Percentiles rank a stretch among this genome's conserved stretches.
Evolutionary conservation across 805 yeast species (phyloP).

Genomic region (Lipomyces yamanashiensis): DNA sequence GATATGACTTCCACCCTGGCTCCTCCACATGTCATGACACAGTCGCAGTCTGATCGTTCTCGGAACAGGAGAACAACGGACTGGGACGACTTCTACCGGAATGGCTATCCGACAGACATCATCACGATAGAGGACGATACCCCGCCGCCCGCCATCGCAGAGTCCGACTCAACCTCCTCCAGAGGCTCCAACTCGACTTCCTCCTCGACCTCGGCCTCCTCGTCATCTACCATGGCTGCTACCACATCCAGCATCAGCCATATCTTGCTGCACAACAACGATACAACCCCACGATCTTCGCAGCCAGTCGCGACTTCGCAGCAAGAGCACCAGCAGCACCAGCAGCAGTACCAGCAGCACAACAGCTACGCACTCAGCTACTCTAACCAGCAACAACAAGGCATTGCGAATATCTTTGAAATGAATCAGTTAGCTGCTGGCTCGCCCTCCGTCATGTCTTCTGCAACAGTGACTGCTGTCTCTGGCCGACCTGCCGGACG

Average conservation of each 20-base stretch:
- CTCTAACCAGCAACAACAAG: background rate
- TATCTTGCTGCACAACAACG: slow-evolving; percentile 6
- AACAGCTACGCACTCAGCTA: slow-evolving; percentile 4
- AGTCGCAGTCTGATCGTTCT: slow-evolving; percentile 2
- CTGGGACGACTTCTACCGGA: slow-evolving; percentile 43
- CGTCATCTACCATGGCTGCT: slow-evolving; percentile 22
- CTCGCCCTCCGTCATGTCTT: background rate
- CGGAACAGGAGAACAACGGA: slow-evolving; percentile 33
- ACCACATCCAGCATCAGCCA: slow-evolving; percentile 21
- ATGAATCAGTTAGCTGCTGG: background rate
- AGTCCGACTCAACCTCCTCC: slow-evolving; percentile 10
- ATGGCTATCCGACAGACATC: slow-evolving; percentile 43
- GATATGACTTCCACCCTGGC: slow-evolving; percentile 14
- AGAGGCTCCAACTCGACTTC: slow-evolving; percentile 12
- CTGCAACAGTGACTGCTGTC: background rate
- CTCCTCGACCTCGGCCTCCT: slow-evolving; percentile 19
- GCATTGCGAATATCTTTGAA: slow-evolving; percentile 3
- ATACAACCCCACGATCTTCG: background rate
- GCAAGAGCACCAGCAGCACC: background rate
- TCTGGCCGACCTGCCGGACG: background rate
- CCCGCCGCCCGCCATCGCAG: slow-evolving; percentile 28
- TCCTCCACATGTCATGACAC: slow-evolving; percentile 6
- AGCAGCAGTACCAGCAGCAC: background rate
- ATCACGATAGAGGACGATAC: slow-evolving; percentile 45
- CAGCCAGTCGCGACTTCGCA: background rate